Evolutionary conservation across 306 rosid species (phyloP).

Genomic region (Echinosophora koreensis): DNA sequence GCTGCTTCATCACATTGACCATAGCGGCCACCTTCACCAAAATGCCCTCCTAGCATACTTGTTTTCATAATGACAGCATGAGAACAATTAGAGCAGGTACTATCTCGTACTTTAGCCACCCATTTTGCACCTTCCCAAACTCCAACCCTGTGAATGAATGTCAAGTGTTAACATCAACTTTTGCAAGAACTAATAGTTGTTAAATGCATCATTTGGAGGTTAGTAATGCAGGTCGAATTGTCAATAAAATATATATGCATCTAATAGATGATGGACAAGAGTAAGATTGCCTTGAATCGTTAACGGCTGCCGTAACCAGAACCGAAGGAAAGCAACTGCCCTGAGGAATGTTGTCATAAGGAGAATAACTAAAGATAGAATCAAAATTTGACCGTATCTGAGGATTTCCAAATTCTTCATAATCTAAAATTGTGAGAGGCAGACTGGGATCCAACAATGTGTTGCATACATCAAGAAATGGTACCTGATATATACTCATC

Average conservation of each 20-base stretch:
- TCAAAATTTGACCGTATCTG: conserved; percentile 59
- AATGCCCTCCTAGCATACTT: conserved; percentile 91
- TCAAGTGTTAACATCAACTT: conserved; percentile 38
- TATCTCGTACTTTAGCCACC: conserved; percentile 85
- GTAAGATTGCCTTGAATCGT: conserved; percentile 78
- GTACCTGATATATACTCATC: conserved; percentile 64
- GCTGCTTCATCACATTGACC: conserved; percentile 81
- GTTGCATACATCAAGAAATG: conserved; percentile 95
- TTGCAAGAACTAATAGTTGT: not conserved
- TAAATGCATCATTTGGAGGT: conserved; percentile 14
- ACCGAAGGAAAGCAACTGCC: conserved; percentile 85
- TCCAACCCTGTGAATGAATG: conserved; percentile 79
- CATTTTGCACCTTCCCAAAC: conserved; percentile 98
- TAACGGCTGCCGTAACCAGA: conserved; percentile 75
- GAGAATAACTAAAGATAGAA: conserved; percentile 74
- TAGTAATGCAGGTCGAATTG: conserved; percentile 35
- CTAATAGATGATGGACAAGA: conserved; percentile 17
- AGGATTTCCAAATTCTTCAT: conserved; percentile 97
- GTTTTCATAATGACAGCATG: conserved; percentile 74
- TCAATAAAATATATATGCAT: not conserved
- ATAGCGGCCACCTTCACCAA: conserved; percentile 84
- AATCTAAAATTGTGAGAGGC: conserved; percentile 88
- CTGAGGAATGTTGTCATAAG: conserved; percentile 79
- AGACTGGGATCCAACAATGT: conserved; percentile 85
- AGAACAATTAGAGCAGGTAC: conserved; percentile 73